A percentile compares a stretch with the other conserved stretches of the same genome.
Evolutionary conservation across 1,139 yeast genomes (phyloP).

Genomic region (Pichia sp.): DNA sequence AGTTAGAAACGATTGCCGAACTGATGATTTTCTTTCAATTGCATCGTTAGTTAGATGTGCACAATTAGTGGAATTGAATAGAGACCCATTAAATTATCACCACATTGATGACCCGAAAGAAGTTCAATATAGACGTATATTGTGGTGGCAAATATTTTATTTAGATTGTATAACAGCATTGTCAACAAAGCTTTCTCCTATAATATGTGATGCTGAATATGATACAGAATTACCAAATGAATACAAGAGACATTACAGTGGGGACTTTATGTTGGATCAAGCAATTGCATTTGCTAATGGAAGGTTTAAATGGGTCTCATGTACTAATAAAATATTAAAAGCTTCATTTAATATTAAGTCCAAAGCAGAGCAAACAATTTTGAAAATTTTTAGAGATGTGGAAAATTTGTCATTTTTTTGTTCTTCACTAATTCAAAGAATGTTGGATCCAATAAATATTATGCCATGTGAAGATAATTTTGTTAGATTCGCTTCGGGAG

Average conservation of each 20-base stretch:
- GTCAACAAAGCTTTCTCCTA: constrained; percentile 52
- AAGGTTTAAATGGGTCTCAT: constrained; percentile 21
- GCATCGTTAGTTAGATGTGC: constrained; percentile 43
- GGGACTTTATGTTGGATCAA: constrained; percentile 17
- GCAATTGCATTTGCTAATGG: constrained; percentile 22
- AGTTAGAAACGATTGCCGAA: constrained; percentile 22
- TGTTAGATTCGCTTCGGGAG: constrained; percentile 16
- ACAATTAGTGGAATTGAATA: constrained; percentile 48
- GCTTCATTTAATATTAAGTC: constrained; percentile 13
- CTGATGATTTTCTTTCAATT: constrained; percentile 24
- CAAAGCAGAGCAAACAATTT: constrained; percentile 6
- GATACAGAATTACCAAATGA: constrained; percentile 46
- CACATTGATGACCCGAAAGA: constrained; percentile 42
- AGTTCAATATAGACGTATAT: constrained; percentile 45
- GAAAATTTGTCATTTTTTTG: constrained; percentile 20
- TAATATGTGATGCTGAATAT: constrained; percentile 47
- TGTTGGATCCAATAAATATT: constrained; percentile 18
- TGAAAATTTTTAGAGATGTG: constrained; percentile 10
- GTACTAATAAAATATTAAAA: constrained; percentile 19
- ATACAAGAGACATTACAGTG: constrained; percentile 14
- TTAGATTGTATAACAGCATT: constrained; percentile 53
- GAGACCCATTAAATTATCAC: constrained; percentile 49
- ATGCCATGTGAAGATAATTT: constrained; percentile 17
- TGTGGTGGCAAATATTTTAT: constrained; percentile 64
- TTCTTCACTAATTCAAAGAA: constrained; percentile 17